A percentile compares a stretch with the other conserved stretches of the same genome.
phyloP scores from a whole-genome alignment of 306 rosid genomes.

The Boehmeria nivea region DNA sequence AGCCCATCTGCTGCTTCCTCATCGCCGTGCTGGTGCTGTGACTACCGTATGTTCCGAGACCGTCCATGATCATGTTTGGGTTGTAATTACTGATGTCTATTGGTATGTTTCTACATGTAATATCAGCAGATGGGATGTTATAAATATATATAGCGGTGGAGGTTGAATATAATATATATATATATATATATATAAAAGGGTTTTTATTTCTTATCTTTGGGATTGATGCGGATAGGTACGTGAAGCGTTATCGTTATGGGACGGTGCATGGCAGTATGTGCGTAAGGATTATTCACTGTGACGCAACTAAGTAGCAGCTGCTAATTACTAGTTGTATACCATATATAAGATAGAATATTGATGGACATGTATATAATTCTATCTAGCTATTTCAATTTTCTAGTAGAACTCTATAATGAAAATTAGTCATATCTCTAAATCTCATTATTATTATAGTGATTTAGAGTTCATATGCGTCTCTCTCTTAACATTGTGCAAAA shows the following conservation, averaged over 20 bases:
- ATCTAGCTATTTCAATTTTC: no score
- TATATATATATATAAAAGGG: background rate
- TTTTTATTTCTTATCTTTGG: background rate
- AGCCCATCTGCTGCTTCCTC: slow-evolving; percentile 18
- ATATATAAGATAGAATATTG: no score
- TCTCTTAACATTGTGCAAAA: no score
- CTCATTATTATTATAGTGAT: no score
- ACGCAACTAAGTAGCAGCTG: background rate
- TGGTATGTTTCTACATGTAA: background rate
- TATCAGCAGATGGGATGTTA: background rate
- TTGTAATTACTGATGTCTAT: background rate
- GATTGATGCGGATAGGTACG: slow-evolving; percentile 1
- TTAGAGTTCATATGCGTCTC: no score
- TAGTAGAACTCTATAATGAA: no score
- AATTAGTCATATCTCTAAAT: no score
- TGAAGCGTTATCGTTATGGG: slow-evolving; percentile 20
- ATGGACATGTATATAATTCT: no score
- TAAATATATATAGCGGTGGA: background rate
- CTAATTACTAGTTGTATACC: no score
- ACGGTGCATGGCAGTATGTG: slow-evolving; percentile 29
- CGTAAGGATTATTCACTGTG: slow-evolving; percentile 18
- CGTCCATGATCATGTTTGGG: slow-evolving; percentile 24
- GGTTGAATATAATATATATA: background rate
- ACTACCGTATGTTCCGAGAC: slow-evolving; percentile 29
- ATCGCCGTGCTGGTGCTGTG: slow-evolving; percentile 9